phyloP scores from a whole-genome alignment of 192 early-diverging fungal genomes.

The Podila verticillata region DNA sequence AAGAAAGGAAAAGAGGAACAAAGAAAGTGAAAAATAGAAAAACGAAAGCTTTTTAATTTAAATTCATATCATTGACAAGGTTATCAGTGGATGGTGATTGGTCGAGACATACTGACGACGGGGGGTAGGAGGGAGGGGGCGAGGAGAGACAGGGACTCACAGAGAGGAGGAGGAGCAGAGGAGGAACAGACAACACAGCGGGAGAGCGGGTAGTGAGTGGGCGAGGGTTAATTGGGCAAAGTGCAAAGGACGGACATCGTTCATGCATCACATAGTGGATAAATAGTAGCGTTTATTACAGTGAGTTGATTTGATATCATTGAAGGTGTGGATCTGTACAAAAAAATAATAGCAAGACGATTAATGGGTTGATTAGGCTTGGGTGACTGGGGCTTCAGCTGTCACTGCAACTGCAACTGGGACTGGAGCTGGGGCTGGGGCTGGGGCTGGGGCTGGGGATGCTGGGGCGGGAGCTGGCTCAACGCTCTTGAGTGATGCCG shows the following conservation, averaged over 20 bases:
- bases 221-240: no score
- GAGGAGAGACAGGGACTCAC: background rate
- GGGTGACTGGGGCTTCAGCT: background rate
- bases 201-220: no score
- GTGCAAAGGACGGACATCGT: background rate
- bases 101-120: background rate
- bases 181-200: background rate
- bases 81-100: background rate
- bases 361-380: no score
- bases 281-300: background rate
- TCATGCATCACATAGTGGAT: no score
- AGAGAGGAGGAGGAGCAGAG: conserved; percentile 3
- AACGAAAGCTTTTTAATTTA: background rate
- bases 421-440: background rate
- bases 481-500: no score
- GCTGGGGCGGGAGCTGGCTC: background rate
- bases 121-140: background rate
- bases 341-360: no score
- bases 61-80: background rate
- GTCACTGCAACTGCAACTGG: background rate
- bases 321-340: background rate
- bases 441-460: background rate
- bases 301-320: conserved; percentile 8
- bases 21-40: conserved; percentile 6
- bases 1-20: background rate